Percentiles rank a stretch among this genome's conserved stretches.
Conservation (phyloP, 495 filamentous ascomycete genomes). For the Entonaema liquescens region DNA sequence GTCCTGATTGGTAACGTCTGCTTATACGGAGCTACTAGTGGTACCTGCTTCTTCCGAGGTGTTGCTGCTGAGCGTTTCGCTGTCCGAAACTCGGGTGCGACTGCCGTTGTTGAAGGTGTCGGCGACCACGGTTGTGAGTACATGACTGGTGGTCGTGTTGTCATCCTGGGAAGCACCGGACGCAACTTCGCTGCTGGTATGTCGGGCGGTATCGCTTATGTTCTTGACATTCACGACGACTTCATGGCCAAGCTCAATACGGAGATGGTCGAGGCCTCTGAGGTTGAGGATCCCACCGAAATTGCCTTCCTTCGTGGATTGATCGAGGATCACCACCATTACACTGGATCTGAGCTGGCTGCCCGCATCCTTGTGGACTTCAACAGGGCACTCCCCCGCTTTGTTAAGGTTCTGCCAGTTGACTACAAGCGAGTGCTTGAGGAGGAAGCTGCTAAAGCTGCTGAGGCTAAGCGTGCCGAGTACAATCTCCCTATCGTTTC, state of each 20-base stretch:
- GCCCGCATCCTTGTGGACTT: conserved; percentile 98
- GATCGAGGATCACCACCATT: conserved; percentile 98
- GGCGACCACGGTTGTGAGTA: conserved; percentile 99
- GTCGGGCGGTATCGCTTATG: conserved; percentile 98
- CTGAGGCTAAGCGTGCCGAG: conserved; percentile 80
- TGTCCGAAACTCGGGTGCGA: conserved; percentile 97
- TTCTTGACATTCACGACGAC: conserved; percentile 91
- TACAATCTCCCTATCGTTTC: conserved; percentile 84
- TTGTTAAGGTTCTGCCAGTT: conserved; percentile 93
- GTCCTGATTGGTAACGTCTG: conserved; percentile 96
- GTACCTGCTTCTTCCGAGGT: conserved; percentile 97
- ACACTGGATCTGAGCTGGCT: conserved; percentile 96
- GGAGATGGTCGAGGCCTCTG: conserved; percentile 96
- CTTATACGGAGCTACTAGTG: conserved; percentile 93
- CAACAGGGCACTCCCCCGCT: conserved; percentile 87
- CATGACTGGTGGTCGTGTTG: conserved; percentile 97
- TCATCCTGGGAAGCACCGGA: conserved; percentile 91
- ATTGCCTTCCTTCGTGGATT: conserved; percentile 93
- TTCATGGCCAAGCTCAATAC: conserved; percentile 95
- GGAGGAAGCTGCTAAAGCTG: conserved; percentile 86
- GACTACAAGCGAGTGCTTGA: conserved; percentile 96
- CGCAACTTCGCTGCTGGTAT: conserved; percentile 99
- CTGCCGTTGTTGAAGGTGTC: conserved; percentile 94
- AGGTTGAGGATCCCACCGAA: conserved; percentile 87
- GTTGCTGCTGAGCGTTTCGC: conserved; percentile 97